These are phyloP conservation scores for Moniliophthora roreri DNA, from an alignment of 1,284 basidiomycete genomes.

Conservation along the genomic window DNA sequence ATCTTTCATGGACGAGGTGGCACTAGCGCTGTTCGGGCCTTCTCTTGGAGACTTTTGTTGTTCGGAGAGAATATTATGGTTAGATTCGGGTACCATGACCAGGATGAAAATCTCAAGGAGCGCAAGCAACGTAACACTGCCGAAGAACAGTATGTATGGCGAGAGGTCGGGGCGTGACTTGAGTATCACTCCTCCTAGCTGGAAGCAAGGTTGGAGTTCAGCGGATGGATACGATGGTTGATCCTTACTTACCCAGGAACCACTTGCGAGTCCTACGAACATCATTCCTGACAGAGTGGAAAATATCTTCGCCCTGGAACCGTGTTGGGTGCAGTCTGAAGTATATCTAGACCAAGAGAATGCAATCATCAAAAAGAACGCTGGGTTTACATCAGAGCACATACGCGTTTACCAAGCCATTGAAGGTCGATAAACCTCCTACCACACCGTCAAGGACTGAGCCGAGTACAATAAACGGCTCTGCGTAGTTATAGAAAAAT, in stretches of 20 bases:
- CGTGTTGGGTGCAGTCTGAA: slow-evolving; percentile 50
- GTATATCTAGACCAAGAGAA: slow-evolving; percentile 37
- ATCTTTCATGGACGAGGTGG: slow-evolving; percentile 21
- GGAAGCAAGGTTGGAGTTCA: slow-evolving; percentile 15
- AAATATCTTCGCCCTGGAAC: slow-evolving; percentile 50
- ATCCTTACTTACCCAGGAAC: slow-evolving; percentile 41
- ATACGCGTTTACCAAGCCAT: slow-evolving; percentile 52
- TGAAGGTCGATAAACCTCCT: slow-evolving; percentile 50
- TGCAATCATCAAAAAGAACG: not conserved
- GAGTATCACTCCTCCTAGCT: slow-evolving; percentile 34
- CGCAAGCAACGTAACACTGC: slow-evolving; percentile 36
- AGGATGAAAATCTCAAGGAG: slow-evolving; percentile 39
- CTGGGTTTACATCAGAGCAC: slow-evolving; percentile 8
- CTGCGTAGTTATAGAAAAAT: slow-evolving; percentile 39
- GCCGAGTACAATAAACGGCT: slow-evolving; percentile 43
- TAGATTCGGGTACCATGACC: slow-evolving; percentile 48
- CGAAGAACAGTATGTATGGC: slow-evolving; percentile 37
- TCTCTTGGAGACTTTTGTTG: too few species aligned
- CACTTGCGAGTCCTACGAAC: slow-evolving; percentile 46
- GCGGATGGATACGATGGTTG: slow-evolving; percentile 7
- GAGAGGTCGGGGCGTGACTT: slow-evolving; percentile 27
- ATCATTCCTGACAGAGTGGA: slow-evolving; percentile 52
- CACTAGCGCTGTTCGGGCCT: too few species aligned
- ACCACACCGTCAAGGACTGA: slow-evolving; percentile 48
- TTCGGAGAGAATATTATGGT: slow-evolving; percentile 23